Evolutionary conservation across 2,329 filamentous ascomycete genomes (phyloP).

Genomic region (Didymella pinodella): DNA sequence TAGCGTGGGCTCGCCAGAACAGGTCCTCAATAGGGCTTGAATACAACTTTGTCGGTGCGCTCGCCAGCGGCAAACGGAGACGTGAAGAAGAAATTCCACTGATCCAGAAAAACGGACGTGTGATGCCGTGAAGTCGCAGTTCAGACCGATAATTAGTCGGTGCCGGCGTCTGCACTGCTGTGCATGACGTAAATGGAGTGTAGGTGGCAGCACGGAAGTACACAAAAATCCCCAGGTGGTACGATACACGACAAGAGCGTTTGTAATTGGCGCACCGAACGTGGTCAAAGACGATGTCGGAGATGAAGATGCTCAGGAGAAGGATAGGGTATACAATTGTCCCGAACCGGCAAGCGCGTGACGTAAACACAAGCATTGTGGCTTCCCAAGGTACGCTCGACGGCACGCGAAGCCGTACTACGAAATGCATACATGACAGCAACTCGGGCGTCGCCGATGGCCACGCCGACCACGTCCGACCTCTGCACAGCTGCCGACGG

Average conservation of each 20-base stretch:
- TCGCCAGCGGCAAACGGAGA: slow-evolving; percentile 3
- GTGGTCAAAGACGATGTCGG: background rate
- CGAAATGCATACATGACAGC: slow-evolving; percentile 16
- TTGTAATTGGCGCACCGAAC: background rate
- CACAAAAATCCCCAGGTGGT: background rate
- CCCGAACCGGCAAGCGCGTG: slow-evolving; percentile 16
- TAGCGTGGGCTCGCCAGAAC: slow-evolving; percentile 6
- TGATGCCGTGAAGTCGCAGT: background rate
- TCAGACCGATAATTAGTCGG: background rate
- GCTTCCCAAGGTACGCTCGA: slow-evolving; percentile 9
- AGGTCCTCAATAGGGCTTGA: slow-evolving; percentile 18
- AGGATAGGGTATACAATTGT: slow-evolving; percentile 9
- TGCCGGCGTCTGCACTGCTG: background rate
- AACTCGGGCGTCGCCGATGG: slow-evolving; percentile 15
- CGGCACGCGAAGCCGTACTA: slow-evolving; percentile 16
- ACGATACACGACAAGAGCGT: background rate
- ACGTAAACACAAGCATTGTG: slow-evolving; percentile 12
- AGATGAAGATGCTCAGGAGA: slow-evolving; percentile 9
- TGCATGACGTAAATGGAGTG: background rate
- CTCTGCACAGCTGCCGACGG: background rate
- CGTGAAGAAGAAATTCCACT: background rate
- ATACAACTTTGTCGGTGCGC: slow-evolving; percentile 8
- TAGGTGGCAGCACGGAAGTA: background rate
- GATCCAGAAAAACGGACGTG: background rate
- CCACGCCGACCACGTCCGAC: slow-evolving; percentile 11